Evolutionary conservation across 768 basidiomycete genomes (phyloP), one percentile per base, ranked within the genome.

Genomic region (Phaffia tasmanica): DNA sequence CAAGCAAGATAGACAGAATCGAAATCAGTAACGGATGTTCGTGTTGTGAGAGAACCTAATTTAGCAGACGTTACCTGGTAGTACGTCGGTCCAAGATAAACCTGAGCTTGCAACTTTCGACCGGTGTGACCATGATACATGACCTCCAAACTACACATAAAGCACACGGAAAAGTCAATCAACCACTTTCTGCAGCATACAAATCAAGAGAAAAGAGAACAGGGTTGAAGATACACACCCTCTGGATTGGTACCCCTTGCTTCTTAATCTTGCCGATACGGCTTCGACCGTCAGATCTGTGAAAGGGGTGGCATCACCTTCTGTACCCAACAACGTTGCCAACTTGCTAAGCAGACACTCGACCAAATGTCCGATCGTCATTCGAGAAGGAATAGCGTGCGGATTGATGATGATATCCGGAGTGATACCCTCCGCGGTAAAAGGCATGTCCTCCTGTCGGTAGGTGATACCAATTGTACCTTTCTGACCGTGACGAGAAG

Each of bases 71-170:
- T 42, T 8, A 62, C 61, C 76, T 99, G 94, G 76, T 99, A 99
- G 76, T 99, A 99, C 5, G 95, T 99, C 19, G 95, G 95, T 6
- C 95, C 95, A 69, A 99, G 86, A 77, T 98, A 99, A 16, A 99
- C 85, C 75, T 99, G 95, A 11, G 95, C 95, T 75, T 97, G 93
- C 1, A 99, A 83, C 76, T 99, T 99, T 65, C 85, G 84, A n/a
- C 94, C 95, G 1, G 94, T 95, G 75, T 98, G 95, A 5, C 95
- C 95, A 72, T 99, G 94, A 76, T 92, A 95, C 90, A 99, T 94
- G 72, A 98, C 85, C 75, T 99, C 95, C 5, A 98, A 81, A 2
- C 62, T 63, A 46, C 1, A 18, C 16, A 55, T 16, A 19, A 48
- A 29, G 25, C n/a, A n/a, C 30, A 48, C 27, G 11, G 9, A 48